These are phyloP conservation scores for Candolleomyces efflorescens DNA, from an alignment of 768 basidiomycete genomes.

Conservation along the genomic window DNA sequence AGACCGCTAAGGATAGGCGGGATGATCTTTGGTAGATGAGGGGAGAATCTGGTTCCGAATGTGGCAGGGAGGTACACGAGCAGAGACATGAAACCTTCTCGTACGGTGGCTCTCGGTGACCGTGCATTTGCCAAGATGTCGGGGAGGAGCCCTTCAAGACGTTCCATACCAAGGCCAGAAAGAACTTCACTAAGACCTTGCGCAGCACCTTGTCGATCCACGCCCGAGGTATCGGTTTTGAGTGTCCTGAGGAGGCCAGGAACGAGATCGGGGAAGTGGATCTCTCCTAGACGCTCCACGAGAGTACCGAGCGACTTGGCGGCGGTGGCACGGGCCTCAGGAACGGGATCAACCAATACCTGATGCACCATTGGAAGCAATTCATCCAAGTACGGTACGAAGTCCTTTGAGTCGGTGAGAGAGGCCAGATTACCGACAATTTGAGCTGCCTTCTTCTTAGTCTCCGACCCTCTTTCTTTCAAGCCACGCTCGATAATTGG, in stretches of 20 bases:
- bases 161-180: slow-evolving; percentile 95
- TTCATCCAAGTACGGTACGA: slow-evolving; percentile 88
- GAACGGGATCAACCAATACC: slow-evolving; percentile 95
- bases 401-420: slow-evolving; percentile 84
- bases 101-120: slow-evolving; percentile 84
- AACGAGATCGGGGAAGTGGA: slow-evolving; percentile 93
- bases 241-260: slow-evolving; percentile 83
- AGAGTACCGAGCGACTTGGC: slow-evolving; percentile 95
- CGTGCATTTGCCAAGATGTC: slow-evolving; percentile 91
- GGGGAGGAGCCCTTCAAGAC: slow-evolving; percentile 89
- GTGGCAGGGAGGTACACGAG: slow-evolving; percentile 94
- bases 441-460: slow-evolving; percentile 92
- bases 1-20: slow-evolving; percentile 88
- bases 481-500: slow-evolving; percentile 94
- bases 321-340: slow-evolving; percentile 95
- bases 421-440: slow-evolving; percentile 97
- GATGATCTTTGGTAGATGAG: slow-evolving; percentile 93
- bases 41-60: slow-evolving; percentile 94
- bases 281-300: slow-evolving; percentile 94
- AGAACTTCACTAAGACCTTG: slow-evolving; percentile 96
- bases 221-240: slow-evolving; percentile 90
- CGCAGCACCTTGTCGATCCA: slow-evolving; percentile 96
- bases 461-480: slow-evolving; percentile 87
- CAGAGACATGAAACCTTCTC: slow-evolving; percentile 98
- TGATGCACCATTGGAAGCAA: slow-evolving; percentile 88